Conservation (phyloP, 441 rosid species). For the Raphanus hybrid region DNA sequence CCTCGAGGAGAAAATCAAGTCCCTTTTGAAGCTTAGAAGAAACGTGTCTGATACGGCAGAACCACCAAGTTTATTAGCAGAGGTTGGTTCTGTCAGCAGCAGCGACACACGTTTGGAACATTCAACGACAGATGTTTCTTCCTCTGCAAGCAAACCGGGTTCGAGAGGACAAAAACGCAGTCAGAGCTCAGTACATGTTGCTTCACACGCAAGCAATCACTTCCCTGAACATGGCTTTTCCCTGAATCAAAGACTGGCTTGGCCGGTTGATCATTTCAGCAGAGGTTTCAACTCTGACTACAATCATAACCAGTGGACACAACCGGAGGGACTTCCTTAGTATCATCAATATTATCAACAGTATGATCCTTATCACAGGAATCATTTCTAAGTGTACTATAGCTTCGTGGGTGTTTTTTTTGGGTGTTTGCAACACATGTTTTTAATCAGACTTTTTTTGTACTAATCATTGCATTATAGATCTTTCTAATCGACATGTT, state of each 20-base stretch:
- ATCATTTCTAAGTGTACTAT: not conserved
- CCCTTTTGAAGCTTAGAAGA: slow-evolving; percentile 23
- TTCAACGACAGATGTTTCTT: slow-evolving; percentile 3
- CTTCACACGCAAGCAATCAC: slow-evolving; percentile 25
- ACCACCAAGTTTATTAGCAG: slow-evolving; percentile 13
- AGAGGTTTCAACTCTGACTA: not conserved
- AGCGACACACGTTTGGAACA: slow-evolving; percentile 13
- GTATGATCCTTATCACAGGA: not conserved
- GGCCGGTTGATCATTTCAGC: not conserved
- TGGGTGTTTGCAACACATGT: not conserved
- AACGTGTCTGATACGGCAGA: not conserved
- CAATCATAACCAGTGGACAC: slow-evolving; percentile 1
- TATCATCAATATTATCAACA: not conserved
- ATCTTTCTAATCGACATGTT: too few relatives aligned
- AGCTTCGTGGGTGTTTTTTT: too few relatives aligned
- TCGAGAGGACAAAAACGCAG: slow-evolving; percentile 24
- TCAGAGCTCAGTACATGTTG: not conserved
- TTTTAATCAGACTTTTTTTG: not conserved
- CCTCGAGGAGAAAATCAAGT: slow-evolving; percentile 28
- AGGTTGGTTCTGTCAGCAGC: slow-evolving; percentile 23
- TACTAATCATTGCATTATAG: too few relatives aligned
- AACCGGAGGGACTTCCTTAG: not conserved
- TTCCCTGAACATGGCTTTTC: not conserved
- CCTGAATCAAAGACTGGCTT: not conserved
- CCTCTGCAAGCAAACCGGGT: slow-evolving; percentile 11